phyloP scores from a whole-genome alignment of 495 filamentous ascomycete species.

The Penicillium lagena region DNA sequence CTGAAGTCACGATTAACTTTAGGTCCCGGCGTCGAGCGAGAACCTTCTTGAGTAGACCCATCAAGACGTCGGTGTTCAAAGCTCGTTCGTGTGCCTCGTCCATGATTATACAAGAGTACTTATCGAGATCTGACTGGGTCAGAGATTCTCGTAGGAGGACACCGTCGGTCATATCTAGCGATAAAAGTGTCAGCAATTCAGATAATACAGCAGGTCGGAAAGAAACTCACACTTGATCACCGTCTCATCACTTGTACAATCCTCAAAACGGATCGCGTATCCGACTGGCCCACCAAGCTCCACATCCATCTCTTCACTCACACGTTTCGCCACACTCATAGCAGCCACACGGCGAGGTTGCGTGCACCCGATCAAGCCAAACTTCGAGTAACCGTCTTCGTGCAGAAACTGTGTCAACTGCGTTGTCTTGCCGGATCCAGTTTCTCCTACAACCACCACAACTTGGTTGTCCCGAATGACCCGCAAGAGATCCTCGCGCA shows the following conservation, averaged over 20 bases:
- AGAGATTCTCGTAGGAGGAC: conserved; percentile 91
- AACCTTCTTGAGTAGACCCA: conserved; percentile 97
- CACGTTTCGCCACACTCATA: conserved; percentile 98
- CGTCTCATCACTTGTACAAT: conserved; percentile 92
- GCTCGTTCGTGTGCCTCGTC: conserved; percentile 98
- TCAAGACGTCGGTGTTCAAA: conserved; percentile 92
- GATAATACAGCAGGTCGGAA: not conserved
- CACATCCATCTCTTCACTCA: conserved; percentile 99
- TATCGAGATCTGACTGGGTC: conserved; percentile 85
- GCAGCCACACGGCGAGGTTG: conserved; percentile 93
- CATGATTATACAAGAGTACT: conserved; percentile 99
- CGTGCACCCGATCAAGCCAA: conserved; percentile 90
- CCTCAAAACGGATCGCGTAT: conserved; percentile 98
- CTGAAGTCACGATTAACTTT: conserved; percentile 95
- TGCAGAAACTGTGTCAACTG: conserved; percentile 93
- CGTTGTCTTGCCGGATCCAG: conserved; percentile 93
- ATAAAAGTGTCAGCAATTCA: conserved; percentile 12
- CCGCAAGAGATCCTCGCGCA: conserved; percentile 88
- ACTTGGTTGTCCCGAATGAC: conserved; percentile 98
- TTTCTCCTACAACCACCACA: conserved; percentile 92
- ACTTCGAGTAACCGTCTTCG: conserved; percentile 84
- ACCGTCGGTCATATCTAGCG: conserved; percentile 89
- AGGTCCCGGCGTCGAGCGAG: conserved; percentile 83
- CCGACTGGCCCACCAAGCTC: conserved; percentile 82
- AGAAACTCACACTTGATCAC: conserved; percentile 71